These are phyloP conservation scores for Pseudopyrenochaeta lycopersici DNA, from an alignment of 2,329 filamentous ascomycete genomes.

Conservation along the genomic window DNA sequence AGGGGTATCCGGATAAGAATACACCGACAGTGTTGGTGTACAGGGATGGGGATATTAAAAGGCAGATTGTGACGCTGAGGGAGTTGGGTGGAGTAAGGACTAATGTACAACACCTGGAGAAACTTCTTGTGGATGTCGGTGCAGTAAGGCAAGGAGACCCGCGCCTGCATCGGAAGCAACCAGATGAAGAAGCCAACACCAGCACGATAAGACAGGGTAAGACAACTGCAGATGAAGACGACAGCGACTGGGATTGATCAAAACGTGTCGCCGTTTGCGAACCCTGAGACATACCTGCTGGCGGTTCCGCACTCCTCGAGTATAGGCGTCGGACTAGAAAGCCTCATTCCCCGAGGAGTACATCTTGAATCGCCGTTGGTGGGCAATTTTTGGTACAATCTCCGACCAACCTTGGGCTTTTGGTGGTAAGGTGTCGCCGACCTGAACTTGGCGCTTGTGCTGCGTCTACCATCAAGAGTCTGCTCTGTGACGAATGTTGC, in stretches of 20 bases:
- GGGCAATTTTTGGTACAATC: too few relatives aligned
- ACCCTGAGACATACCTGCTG: not conserved
- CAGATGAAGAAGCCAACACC: constrained; percentile 62
- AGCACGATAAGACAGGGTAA: constrained; percentile 57
- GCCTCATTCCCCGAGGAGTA: not conserved
- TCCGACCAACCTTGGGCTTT: too few relatives aligned
- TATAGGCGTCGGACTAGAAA: not conserved
- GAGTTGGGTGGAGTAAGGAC: constrained; percentile 71
- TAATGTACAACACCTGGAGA: constrained; percentile 71
- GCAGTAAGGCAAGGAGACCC: constrained; percentile 82
- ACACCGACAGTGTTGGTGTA: constrained; percentile 95
- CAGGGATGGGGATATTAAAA: constrained; percentile 88
- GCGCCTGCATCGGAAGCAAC: constrained; percentile 70
- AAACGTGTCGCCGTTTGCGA: not conserved
- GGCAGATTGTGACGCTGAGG: constrained; percentile 88
- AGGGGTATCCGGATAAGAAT: constrained; percentile 94
- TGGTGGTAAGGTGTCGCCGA: too few relatives aligned
- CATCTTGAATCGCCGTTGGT: too few relatives aligned
- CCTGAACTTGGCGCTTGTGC: too few relatives aligned
- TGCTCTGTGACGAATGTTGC: too few relatives aligned
- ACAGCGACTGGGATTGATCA: constrained; percentile 69
- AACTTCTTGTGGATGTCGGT: constrained; percentile 81
- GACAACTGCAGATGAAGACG: constrained; percentile 58
- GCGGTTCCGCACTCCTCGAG: not conserved
- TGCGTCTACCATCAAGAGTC: too few relatives aligned